Evolutionary conservation across 306 rosid genomes (phyloP).

Genomic region (Cucurbita maxima): DNA sequence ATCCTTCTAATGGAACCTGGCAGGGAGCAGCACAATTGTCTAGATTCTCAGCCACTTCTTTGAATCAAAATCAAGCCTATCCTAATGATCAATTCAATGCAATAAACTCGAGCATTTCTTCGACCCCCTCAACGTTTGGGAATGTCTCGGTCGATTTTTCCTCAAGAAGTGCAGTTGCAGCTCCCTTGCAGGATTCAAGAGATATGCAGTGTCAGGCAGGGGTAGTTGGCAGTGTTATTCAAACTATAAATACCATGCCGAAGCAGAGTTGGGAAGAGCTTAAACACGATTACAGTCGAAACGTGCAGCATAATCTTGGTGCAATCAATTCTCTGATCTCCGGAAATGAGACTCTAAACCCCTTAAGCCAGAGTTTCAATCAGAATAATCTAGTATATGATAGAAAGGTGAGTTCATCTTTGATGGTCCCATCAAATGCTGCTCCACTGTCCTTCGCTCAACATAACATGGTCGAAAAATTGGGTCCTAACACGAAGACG

Average conservation of each 20-base stretch:
- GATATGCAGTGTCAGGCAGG: not conserved
- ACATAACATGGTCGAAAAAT: conserved; percentile 13
- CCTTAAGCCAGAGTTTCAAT: conserved; percentile 22
- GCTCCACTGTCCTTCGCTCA: conserved; percentile 16
- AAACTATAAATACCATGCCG: not conserved
- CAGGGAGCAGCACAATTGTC: conserved; percentile 36
- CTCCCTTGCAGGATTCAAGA: conserved; percentile 1
- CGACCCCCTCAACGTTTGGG: not conserved
- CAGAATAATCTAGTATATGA: conserved; percentile 24
- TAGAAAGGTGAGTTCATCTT: conserved; percentile 16
- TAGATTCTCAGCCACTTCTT: conserved; percentile 31
- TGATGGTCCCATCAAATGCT: conserved; percentile 20
- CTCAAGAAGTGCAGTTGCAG: not conserved
- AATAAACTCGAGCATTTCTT: not conserved
- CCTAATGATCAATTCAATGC: conserved; percentile 19
- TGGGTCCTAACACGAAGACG: conserved; percentile 15
- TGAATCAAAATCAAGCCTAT: conserved; percentile 28
- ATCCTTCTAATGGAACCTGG: conserved; percentile 36
- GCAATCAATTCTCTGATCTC: conserved; percentile 20
- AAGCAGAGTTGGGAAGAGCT: conserved; percentile 10
- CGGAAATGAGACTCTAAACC: conserved; percentile 8
- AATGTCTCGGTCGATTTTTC: conserved; percentile 2
- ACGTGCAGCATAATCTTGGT: conserved; percentile 15
- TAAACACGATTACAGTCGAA: not conserved
- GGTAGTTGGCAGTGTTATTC: conserved; percentile 3